A percentile compares a stretch with the other conserved stretches of the same genome.
These are phyloP conservation scores for Fusarium ramigenum DNA, from an alignment of 2,329 filamentous ascomycete genomes.

Conservation along the genomic window DNA sequence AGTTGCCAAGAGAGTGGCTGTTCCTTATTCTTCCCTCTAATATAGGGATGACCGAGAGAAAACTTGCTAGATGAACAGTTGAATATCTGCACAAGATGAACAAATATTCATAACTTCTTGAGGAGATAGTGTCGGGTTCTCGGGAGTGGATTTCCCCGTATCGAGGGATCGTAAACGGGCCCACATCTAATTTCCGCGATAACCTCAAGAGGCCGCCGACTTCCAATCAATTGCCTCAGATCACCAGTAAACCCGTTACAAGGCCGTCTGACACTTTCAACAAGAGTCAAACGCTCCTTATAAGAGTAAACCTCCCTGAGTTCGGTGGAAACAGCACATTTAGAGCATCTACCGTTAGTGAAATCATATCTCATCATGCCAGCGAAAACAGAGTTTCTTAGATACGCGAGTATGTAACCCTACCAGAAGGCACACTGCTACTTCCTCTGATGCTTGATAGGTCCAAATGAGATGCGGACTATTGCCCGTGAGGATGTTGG, in stretches of 20 bases:
- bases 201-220: constrained; percentile 24
- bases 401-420: constrained; percentile 26
- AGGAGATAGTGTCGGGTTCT: not conserved
- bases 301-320: not conserved
- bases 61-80: not conserved
- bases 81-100: not conserved
- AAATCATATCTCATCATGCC: constrained; percentile 10
- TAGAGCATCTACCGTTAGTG: not conserved
- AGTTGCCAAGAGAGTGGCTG: not conserved
- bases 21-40: too few relatives aligned
- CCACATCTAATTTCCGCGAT: constrained; percentile 4
- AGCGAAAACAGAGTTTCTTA: constrained; percentile 16
- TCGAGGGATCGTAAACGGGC: not conserved
- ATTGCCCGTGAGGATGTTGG: constrained; percentile 36
- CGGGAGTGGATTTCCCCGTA: not conserved
- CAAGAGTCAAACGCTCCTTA: not conserved
- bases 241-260: not conserved
- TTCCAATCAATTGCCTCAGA: not conserved
- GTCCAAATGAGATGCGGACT: constrained; percentile 37
- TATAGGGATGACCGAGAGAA: not conserved
- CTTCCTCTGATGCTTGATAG: not conserved
- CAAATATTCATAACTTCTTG: not conserved
- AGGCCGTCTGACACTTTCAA: not conserved
- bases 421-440: too few relatives aligned
- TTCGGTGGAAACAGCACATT: not conserved